Evolutionary conservation across 345 rosid species (phyloP).

Genomic region (Mercurialis annua): DNA sequence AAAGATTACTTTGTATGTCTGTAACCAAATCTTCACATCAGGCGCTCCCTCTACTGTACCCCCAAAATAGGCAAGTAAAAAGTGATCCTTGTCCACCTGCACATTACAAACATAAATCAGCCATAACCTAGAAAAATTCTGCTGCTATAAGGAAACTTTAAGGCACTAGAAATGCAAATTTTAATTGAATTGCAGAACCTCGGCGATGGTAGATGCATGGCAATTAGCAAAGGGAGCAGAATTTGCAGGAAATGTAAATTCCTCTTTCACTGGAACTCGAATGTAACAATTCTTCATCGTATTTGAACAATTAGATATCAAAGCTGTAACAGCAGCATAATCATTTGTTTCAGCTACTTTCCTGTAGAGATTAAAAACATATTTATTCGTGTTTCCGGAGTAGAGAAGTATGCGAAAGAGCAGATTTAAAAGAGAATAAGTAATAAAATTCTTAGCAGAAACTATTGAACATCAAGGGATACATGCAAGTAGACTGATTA

Average conservation of each 20-base stretch:
- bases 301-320: slow-evolving; percentile 17
- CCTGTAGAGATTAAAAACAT: slow-evolving; percentile 22
- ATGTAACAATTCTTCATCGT: slow-evolving; percentile 30
- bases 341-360: slow-evolving; percentile 12
- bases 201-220: slow-evolving; percentile 88
- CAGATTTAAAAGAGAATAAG: not conserved
- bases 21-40: slow-evolving; percentile 67
- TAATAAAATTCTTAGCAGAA: not conserved
- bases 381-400: not conserved
- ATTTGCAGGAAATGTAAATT: slow-evolving; percentile 58
- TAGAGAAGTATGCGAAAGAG: not conserved
- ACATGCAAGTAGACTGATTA: not conserved
- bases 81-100: slow-evolving; percentile 64
- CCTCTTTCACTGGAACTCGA: slow-evolving; percentile 39
- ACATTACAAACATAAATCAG: slow-evolving; percentile 11
- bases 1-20: slow-evolving; percentile 52
- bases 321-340: slow-evolving; percentile 3
- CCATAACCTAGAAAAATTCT: not conserved
- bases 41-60: slow-evolving; percentile 58
- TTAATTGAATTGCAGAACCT: slow-evolving; percentile 38
- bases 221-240: slow-evolving; percentile 83
- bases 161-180: slow-evolving; percentile 1
- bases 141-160: not conserved
- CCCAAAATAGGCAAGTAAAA: slow-evolving; percentile 75
- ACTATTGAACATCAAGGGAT: not conserved